Conservation (phyloP, 805 yeast genomes). For the Scheffersomyces amazonensis region DNA sequence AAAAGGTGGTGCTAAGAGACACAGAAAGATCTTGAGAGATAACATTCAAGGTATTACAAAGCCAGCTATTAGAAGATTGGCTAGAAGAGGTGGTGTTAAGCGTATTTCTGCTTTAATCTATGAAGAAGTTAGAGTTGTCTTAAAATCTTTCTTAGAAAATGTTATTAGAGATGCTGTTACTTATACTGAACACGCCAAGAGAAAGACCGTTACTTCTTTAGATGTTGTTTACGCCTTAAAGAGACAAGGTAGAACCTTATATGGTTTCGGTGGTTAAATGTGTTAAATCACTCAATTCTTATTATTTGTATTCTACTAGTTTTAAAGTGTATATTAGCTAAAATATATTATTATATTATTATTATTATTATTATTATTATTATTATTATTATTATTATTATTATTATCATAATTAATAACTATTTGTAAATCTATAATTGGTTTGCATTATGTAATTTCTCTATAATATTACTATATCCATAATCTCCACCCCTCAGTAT, state of each 20-base stretch:
- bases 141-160: constrained; percentile 92
- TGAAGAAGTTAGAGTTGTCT: constrained; percentile 97
- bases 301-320: no score
- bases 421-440: neutral
- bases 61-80: constrained; percentile 99
- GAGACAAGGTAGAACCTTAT: constrained; percentile 99
- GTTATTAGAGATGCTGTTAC: constrained; percentile 99
- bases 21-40: constrained; percentile 98
- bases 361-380: no score
- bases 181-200: constrained; percentile 99
- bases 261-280: constrained; percentile 98
- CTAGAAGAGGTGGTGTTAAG: constrained; percentile 99
- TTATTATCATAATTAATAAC: no score
- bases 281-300: no score
- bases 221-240: constrained; percentile 98
- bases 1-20: constrained; percentile 99
- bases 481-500: constrained; percentile 19
- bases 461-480: constrained; percentile 7
- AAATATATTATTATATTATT: no score
- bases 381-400: no score
- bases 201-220: constrained; percentile 98
- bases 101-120: constrained; percentile 98
- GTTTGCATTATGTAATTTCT: neutral
- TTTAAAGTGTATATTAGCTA: no score
- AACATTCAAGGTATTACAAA: constrained; percentile 99